These are phyloP conservation scores for Sarocladium brachiariae DNA, from an alignment of 2,329 filamentous ascomycete species.

Conservation along the genomic window DNA sequence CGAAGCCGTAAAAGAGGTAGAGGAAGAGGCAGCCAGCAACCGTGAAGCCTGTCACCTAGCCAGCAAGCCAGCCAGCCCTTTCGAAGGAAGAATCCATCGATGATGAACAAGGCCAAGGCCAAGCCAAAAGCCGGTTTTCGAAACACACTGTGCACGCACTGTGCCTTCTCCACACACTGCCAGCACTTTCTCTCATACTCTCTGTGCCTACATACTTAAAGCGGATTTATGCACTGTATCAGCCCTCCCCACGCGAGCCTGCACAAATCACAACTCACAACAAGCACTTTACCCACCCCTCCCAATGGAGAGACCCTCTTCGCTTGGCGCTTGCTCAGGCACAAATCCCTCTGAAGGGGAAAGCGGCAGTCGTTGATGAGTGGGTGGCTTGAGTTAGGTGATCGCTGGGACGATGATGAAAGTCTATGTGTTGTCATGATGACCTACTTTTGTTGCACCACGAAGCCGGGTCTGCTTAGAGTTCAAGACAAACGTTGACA, in stretches of 20 bases:
- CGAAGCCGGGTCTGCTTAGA: not conserved
- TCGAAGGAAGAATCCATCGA: not conserved
- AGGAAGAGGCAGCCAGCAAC: not conserved
- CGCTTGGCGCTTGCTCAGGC: slow-evolving; percentile 7
- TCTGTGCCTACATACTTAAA: not conserved
- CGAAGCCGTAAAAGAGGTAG: not conserved
- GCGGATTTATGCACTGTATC: slow-evolving; percentile 5
- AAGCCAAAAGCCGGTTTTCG: not conserved
- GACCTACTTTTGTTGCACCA: not conserved
- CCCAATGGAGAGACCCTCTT: not conserved
- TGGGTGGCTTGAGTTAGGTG: not conserved
- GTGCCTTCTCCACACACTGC: not conserved
- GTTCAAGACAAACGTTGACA: not conserved
- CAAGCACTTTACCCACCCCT: not conserved
- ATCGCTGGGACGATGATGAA: not conserved
- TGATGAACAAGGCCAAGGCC: not conserved
- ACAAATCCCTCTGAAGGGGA: not conserved
- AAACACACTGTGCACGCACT: not conserved
- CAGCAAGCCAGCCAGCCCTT: not conserved
- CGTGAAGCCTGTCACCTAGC: not conserved
- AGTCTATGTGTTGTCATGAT: not conserved
- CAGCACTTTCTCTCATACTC: no score
- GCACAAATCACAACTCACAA: slow-evolving; percentile 6
- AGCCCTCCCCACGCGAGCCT: not conserved
- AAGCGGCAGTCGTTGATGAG: not conserved